phyloP scores from a whole-genome alignment of 1,139 yeast genomes.

The Saccharomycopsis hybrid region DNA sequence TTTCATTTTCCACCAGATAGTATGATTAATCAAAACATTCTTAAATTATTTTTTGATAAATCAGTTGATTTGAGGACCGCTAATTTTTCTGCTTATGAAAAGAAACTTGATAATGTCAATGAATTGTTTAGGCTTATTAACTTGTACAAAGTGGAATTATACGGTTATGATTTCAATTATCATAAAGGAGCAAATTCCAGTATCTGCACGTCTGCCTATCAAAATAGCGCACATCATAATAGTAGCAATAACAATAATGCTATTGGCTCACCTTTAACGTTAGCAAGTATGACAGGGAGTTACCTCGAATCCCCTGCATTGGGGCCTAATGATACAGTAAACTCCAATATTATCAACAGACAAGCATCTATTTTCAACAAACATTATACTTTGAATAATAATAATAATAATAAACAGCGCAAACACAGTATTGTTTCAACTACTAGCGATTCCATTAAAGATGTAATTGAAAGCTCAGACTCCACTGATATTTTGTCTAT shows the following conservation, averaged over 20 bases:
- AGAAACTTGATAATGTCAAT: conserved; percentile 4
- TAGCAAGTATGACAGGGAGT: not conserved
- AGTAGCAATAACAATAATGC: not conserved
- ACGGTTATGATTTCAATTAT: conserved; percentile 5
- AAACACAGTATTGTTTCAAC: conserved; percentile 16
- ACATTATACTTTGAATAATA: not conserved
- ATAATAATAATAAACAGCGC: conserved; percentile 3
- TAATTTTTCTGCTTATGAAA: not conserved
- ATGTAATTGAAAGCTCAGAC: not conserved
- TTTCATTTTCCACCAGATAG: conserved; percentile 17
- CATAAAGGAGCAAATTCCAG: not conserved
- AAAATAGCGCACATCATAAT: no score
- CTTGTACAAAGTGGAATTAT: conserved; percentile 10
- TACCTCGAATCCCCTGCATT: not conserved
- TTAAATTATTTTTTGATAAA: conserved; percentile 28
- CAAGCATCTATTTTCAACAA: conserved; percentile 2
- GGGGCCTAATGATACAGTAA: not conserved
- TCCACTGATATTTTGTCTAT: conserved; percentile 4
- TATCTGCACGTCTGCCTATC: no score
- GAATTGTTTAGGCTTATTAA: conserved; percentile 13
- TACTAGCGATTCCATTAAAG: conserved; percentile 1
- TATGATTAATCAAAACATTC: conserved; percentile 9
- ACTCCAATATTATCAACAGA: not conserved
- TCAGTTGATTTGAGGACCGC: not conserved
- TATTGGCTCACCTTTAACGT: not conserved